Evolutionary conservation across 768 basidiomycete species (phyloP), one percentile per base, ranked within the genome.

Genomic region (Kwoniella sp.): DNA sequence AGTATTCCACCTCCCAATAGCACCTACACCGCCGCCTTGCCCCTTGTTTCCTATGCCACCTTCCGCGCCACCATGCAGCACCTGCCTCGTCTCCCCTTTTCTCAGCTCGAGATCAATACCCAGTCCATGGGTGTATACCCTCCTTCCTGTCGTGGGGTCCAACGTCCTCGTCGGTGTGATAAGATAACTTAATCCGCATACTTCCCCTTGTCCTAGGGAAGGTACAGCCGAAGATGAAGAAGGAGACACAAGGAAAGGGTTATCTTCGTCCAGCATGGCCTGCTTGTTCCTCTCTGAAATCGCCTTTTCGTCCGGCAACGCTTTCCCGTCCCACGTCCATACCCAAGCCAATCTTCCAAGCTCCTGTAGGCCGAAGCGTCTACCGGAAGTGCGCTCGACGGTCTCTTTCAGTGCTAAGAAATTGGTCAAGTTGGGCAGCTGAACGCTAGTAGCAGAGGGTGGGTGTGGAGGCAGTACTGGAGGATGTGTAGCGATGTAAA

Each of bases 401-500:
- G 73, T 78, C 31, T 71, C 75, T 28, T 71, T 72, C 54, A 79
- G 65, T 20, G 69, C 61, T 1, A 78, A 60, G 48, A 68, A 75
- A 51, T 73, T 78, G 29, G 76, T 79, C 51, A 81, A 47, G 29
- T 75, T 73, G 12, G 73, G 65, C 23, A 81, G 60, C 1, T 67
- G 52, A n/a, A 81, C 61, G 23, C 48, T 54, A 1, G 67, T 71
- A 2, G 76, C 61, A 15, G 53, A 65, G 8, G 71, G 66, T 7
- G 74, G 45, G 64, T 78, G 71, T 28, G 76, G 76, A 8, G 79
- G 79, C 12, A 81, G 68, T 38, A 81, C 67, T 0, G 79, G 79
- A 7, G 79, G 78, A 50, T 77, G 71, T 15, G 75, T 75, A 20
- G 79, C 79, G 47, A 81, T 68, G 51, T 78, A 73, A 4, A 81